Conservation (phyloP, 305 asterid genomes). For the Solanum hybrid region DNA sequence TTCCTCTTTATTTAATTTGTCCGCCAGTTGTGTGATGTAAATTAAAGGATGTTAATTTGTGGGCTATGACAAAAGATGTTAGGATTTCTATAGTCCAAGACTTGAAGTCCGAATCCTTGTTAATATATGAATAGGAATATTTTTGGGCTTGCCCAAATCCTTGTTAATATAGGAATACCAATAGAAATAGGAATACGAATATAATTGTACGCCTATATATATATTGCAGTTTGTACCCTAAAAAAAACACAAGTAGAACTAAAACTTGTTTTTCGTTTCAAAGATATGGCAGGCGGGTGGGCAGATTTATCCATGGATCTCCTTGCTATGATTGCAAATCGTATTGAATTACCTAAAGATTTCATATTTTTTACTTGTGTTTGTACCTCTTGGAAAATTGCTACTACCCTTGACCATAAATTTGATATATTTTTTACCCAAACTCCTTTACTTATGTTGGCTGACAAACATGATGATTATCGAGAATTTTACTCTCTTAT, state of each 20-base stretch:
- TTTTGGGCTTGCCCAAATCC: neutral
- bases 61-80: too few relatives aligned
- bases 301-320: neutral
- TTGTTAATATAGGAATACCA: too few relatives aligned
- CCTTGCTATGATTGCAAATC: neutral
- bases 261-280: neutral
- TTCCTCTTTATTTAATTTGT: too few relatives aligned
- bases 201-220: neutral
- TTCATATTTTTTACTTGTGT: neutral
- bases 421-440: neutral
- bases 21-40: neutral
- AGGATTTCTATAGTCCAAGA: too few relatives aligned
- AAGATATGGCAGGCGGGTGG: neutral
- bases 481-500: neutral
- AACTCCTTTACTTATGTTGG: conserved; percentile 1
- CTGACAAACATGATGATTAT: neutral
- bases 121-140: too few relatives aligned
- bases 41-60: too few relatives aligned
- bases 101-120: too few relatives aligned
- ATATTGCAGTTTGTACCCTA: neutral
- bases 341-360: neutral
- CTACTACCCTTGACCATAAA: neutral
- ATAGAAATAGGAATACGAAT: neutral
- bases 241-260: too few relatives aligned
- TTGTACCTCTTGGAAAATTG: conserved; percentile 3